A percentile compares a stretch with the other conserved stretches of the same genome.
Conservation (phyloP, 2,329 filamentous ascomycete genomes). For the Acrocalymma vagum region DNA sequence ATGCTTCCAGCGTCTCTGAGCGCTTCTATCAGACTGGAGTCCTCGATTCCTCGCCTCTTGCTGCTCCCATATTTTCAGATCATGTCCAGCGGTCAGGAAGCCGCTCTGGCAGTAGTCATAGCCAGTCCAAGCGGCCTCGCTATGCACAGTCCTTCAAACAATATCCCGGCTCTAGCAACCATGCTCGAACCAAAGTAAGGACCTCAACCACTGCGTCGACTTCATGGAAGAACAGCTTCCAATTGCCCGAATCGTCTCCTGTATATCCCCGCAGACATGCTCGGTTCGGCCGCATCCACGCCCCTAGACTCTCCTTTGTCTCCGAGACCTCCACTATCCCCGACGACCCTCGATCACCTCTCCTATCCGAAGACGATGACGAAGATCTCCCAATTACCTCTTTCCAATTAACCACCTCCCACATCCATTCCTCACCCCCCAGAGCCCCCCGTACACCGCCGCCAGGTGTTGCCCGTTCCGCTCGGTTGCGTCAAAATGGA, state of each 20-base stretch:
- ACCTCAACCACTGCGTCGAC: constrained; percentile 65
- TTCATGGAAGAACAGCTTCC: constrained; percentile 80
- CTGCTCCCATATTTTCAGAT: constrained; percentile 84
- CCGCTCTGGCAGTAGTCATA: constrained; percentile 62
- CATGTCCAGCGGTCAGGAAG: constrained; percentile 70
- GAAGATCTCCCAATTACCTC: constrained; percentile 80
- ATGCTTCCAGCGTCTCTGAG: constrained; percentile 85
- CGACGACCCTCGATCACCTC: constrained; percentile 67
- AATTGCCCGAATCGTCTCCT: constrained; percentile 85
- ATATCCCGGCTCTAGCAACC: constrained; percentile 56
- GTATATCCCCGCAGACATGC: constrained; percentile 78
- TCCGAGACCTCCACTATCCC: constrained; percentile 74
- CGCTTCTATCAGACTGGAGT: constrained; percentile 72
- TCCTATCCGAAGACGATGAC: constrained; percentile 80
- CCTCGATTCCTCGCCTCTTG: constrained; percentile 86
- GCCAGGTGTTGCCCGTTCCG: constrained; percentile 48
- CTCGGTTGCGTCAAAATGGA: constrained; percentile 50
- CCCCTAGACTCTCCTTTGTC: constrained; percentile 81
- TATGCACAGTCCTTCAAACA: constrained; percentile 38
- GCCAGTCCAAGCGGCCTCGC: constrained; percentile 47
- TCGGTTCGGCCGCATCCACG: constrained; percentile 74
- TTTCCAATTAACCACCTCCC: constrained; percentile 67
- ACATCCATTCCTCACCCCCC: constrained; percentile 81
- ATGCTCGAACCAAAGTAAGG: constrained; percentile 74
- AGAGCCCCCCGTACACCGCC: constrained; percentile 53